Evolutionary conservation across 2,329 filamentous ascomycete species (phyloP).

Genomic region (Pyrenophora tritici-repentis): DNA sequence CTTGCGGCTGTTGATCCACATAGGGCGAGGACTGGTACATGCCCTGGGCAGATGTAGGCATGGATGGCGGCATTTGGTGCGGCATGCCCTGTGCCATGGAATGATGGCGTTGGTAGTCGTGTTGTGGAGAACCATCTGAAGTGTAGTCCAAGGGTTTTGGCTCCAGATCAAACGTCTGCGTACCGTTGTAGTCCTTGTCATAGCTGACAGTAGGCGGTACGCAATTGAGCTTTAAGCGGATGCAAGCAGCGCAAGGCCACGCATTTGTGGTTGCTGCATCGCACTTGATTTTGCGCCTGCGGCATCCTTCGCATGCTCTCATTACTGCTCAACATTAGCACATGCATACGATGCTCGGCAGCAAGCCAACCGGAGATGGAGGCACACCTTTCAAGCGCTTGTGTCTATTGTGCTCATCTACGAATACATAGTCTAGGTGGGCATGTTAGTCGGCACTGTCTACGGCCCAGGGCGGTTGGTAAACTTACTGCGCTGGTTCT

Average conservation of each 20-base stretch:
- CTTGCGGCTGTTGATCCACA: constrained; percentile 39
- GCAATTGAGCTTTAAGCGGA: constrained; percentile 88
- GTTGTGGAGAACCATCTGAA: constrained; percentile 45
- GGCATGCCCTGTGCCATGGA: constrained; percentile 38
- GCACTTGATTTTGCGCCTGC: constrained; percentile 96
- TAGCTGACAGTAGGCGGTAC: constrained; percentile 83
- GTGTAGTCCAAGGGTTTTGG: constrained; percentile 48
- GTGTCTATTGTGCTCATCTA: constrained; percentile 97
- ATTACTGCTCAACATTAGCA: constrained; percentile 67
- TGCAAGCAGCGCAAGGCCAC: constrained; percentile 95
- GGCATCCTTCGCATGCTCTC: constrained; percentile 94
- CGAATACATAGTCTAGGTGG: constrained; percentile 89
- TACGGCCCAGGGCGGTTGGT: constrained; percentile 4
- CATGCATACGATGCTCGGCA: background rate
- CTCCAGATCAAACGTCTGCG: constrained; percentile 50
- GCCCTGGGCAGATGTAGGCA: constrained; percentile 37
- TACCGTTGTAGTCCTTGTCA: constrained; percentile 61
- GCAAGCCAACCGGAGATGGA: background rate
- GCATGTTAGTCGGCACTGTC: constrained; percentile 21
- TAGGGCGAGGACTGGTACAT: constrained; percentile 47
- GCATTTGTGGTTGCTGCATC: constrained; percentile 96
- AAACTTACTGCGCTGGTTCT: constrained; percentile 81
- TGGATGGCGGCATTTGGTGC: constrained; percentile 35
- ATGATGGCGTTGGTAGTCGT: constrained; percentile 47
- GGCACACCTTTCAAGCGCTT: constrained; percentile 87